Percentiles rank a stretch among this genome's conserved stretches.
phyloP scores from a whole-genome alignment of 2,329 filamentous ascomycete species.

The Pseudodiploospora longispora region DNA sequence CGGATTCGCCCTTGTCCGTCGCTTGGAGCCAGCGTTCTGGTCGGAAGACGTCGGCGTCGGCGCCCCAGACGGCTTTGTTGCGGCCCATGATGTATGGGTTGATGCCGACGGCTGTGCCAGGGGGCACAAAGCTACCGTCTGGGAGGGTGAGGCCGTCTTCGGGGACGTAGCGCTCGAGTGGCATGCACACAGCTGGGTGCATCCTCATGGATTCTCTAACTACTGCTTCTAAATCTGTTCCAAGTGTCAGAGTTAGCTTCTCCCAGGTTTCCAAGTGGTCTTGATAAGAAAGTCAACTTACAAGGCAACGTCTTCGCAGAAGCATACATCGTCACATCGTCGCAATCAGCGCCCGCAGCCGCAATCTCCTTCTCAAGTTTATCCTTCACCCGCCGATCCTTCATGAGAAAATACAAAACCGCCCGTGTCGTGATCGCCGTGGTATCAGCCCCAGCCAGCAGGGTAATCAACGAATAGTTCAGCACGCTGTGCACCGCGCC shows the following conservation, averaged over 20 bases:
- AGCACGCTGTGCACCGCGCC: conserved; percentile 27
- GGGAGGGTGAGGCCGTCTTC: conserved; percentile 23
- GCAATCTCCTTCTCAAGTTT: conserved; percentile 12
- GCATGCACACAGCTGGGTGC: conserved; percentile 33
- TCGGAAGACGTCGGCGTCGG: conserved; percentile 32
- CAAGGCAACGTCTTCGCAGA: too few relatives aligned
- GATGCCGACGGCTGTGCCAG: conserved; percentile 26
- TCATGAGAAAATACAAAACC: conserved; percentile 16
- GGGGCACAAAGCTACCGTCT: conserved; percentile 21
- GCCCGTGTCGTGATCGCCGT: conserved; percentile 17
- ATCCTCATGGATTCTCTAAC: conserved; percentile 39
- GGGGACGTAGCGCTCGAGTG: conserved; percentile 38
- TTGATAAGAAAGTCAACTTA: conserved; percentile 9
- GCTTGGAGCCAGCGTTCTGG: conserved; percentile 29
- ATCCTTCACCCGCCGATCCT: conserved; percentile 11
- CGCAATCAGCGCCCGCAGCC: background rate
- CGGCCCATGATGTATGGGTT: conserved; percentile 26
- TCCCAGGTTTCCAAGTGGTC: too few relatives aligned
- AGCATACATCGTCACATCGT: too few relatives aligned
- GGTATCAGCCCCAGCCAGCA: conserved; percentile 18
- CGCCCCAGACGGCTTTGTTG: conserved; percentile 32
- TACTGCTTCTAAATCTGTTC: conserved; percentile 23
- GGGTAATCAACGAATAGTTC: conserved; percentile 25
- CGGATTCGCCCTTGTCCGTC: conserved; percentile 14
- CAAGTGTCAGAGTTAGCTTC: too few relatives aligned